Evolutionary conservation across 805 yeast species (phyloP).

Genomic region (Komagataella kurtzmanii): DNA sequence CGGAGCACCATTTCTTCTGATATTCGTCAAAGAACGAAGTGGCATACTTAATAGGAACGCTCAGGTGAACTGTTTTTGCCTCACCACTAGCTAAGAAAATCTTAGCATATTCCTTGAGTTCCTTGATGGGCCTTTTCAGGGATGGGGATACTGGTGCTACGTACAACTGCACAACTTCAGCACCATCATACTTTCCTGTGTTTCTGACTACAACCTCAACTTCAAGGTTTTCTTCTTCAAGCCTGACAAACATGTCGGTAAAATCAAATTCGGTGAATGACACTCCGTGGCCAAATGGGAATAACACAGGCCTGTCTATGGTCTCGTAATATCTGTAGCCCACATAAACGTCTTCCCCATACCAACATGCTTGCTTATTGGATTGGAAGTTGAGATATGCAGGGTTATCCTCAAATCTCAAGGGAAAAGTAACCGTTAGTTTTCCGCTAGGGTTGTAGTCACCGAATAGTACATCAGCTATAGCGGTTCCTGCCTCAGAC

Average conservation of each 20-base stretch:
- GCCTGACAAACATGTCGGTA: slow-evolving; percentile 16
- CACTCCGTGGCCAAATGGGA: slow-evolving; percentile 30
- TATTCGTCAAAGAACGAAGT: slow-evolving; percentile 41
- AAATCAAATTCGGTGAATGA: slow-evolving; percentile 25
- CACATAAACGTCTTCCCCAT: slow-evolving; percentile 32
- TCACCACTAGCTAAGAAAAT: slow-evolving; percentile 31
- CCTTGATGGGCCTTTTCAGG: slow-evolving; percentile 40
- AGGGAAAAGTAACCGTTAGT: slow-evolving; percentile 25
- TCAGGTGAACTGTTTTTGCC: slow-evolving; percentile 20
- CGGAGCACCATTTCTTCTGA: slow-evolving; percentile 34
- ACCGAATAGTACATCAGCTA: slow-evolving; percentile 30
- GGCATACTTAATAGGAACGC: slow-evolving; percentile 32
- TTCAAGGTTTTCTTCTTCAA: slow-evolving; percentile 1
- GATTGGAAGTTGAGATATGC: slow-evolving; percentile 22
- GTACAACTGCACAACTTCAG: slow-evolving; percentile 44
- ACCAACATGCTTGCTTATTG: slow-evolving; percentile 21
- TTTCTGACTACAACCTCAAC: slow-evolving; percentile 28
- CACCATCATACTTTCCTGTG: slow-evolving; percentile 31
- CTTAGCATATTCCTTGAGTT: slow-evolving; percentile 45
- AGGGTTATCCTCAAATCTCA: slow-evolving; percentile 19
- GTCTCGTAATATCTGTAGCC: slow-evolving; percentile 31
- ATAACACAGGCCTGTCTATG: slow-evolving; percentile 19
- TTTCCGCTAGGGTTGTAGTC: slow-evolving; percentile 29
- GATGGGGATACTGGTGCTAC: slow-evolving; percentile 19
- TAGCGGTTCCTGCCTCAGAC: slow-evolving; percentile 25